Conservation (phyloP, 352 stramenopile species). For the Globisporangium cylindrosporum region DNA sequence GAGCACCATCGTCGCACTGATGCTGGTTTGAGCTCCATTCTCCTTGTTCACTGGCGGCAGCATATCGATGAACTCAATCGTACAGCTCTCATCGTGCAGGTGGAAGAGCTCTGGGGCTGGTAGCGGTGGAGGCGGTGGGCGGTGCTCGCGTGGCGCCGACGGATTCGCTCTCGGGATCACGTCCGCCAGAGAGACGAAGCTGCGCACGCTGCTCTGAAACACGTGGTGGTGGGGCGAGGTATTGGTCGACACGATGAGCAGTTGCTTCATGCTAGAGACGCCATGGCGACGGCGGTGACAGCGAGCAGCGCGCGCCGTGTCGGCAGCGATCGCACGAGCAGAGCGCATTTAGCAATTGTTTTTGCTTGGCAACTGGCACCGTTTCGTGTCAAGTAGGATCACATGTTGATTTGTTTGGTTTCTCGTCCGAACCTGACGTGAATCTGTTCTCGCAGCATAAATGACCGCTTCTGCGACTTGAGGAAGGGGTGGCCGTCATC, state of each 20-base stretch:
- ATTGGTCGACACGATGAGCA: neutral
- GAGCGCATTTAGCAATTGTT: neutral
- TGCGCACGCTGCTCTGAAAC: neutral
- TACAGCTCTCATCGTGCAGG: slow-evolving; percentile 6
- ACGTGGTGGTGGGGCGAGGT: neutral
- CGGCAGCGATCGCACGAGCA: neutral
- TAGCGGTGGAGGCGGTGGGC: slow-evolving; percentile 10
- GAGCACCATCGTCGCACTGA: slow-evolving; percentile 30
- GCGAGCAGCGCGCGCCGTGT: no score
- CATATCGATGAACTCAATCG: slow-evolving; percentile 22
- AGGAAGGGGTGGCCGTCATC: neutral
- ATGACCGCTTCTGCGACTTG: neutral
- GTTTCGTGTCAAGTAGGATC: neutral
- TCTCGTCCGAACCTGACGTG: neutral
- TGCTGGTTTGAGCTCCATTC: neutral
- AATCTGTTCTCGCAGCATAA: neutral
- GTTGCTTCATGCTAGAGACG: neutral
- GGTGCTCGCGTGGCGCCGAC: slow-evolving; percentile 9
- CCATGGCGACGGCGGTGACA: neutral
- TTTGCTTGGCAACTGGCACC: neutral
- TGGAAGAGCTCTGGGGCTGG: slow-evolving; percentile 11
- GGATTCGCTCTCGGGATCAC: slow-evolving; percentile 13
- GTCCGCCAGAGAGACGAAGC: slow-evolving; percentile 14
- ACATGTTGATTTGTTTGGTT: neutral
- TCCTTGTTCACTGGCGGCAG: neutral